Evolutionary conservation across 164 flowering plant species (phyloP).

Genomic region (Kalanchoe fedtschenkoi): DNA sequence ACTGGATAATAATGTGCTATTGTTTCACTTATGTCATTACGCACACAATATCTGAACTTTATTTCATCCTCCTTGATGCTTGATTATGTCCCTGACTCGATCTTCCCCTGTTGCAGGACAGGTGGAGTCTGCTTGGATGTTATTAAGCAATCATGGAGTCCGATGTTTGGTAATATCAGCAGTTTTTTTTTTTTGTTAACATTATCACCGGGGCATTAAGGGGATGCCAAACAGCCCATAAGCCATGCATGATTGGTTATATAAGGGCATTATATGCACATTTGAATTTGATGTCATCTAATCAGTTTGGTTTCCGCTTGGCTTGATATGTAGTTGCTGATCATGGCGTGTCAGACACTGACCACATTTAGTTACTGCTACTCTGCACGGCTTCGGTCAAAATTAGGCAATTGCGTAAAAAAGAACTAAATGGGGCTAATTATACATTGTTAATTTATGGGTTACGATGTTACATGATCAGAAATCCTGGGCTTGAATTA

Average conservation of each 20-base stretch:
- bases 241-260: background rate
- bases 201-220: background rate
- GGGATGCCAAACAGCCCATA: background rate
- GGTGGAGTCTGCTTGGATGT: constrained; percentile 99
- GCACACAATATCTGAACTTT: background rate
- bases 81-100: background rate
- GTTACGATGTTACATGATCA: no score
- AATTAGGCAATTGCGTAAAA: no score
- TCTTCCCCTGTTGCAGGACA: constrained; percentile 70
- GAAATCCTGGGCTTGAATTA: no score
- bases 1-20: background rate
- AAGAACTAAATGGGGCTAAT: no score
- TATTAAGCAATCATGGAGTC: constrained; percentile 95
- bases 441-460: no score
- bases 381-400: no score
- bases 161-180: constrained; percentile 73
- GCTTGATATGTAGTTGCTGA: background rate
- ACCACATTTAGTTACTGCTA: no score
- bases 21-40: background rate
- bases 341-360: no score
- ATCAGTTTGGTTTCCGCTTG: no score
- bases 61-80: no score
- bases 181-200: background rate
- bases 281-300: no score
- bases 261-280: background rate